Conservation (phyloP, 306 rosid species). For the Erythrophleum fordii region DNA sequence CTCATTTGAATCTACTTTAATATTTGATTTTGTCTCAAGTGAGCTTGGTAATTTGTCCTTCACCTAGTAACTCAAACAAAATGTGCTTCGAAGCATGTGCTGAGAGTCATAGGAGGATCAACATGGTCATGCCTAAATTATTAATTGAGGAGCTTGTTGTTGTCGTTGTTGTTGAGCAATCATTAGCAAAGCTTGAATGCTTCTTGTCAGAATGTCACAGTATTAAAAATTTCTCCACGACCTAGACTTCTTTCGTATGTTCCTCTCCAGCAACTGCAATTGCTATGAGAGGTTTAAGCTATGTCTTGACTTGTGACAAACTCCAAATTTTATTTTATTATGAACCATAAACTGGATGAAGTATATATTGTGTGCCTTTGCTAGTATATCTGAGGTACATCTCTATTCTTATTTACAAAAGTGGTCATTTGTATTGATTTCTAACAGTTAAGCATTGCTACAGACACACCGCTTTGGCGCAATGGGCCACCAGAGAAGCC, state of each 20-base stretch:
- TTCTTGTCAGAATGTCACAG: background rate
- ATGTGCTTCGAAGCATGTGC: background rate
- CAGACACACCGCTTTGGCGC: slow-evolving; percentile 99
- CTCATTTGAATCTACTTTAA: background rate
- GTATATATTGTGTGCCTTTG: slow-evolving; percentile 19
- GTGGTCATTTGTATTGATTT: slow-evolving; percentile 29
- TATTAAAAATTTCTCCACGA: background rate
- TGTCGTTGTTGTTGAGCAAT: background rate
- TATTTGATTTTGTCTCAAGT: background rate
- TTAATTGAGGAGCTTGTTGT: background rate
- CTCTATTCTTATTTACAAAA: slow-evolving; percentile 24
- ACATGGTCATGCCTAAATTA: background rate
- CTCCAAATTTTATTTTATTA: background rate
- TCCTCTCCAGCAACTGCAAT: no score
- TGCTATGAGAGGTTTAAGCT: background rate
- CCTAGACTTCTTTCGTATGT: background rate
- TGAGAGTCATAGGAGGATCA: background rate
- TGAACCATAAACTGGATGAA: slow-evolving; percentile 13
- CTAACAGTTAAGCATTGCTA: slow-evolving; percentile 55
- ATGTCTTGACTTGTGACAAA: background rate
- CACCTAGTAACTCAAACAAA: background rate
- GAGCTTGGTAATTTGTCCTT: background rate
- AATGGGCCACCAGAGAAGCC: slow-evolving; percentile 99
- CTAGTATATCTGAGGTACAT: slow-evolving; percentile 25
- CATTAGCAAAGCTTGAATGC: background rate